Evolutionary conservation across 257 asterid genomes (phyloP).

Genomic region (Rehmannia glutinosa): DNA sequence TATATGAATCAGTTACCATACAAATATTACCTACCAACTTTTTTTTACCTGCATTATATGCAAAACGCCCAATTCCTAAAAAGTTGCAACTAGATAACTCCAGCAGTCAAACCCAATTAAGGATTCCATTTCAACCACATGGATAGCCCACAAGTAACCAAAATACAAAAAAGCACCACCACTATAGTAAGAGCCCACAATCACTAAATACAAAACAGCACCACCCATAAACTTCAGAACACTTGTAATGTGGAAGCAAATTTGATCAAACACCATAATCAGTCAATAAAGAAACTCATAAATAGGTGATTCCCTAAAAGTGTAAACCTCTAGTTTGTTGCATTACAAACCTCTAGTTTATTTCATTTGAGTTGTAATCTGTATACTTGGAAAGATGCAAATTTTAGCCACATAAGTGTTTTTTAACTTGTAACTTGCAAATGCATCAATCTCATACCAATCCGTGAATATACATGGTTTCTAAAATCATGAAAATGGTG

Average conservation of each 20-base stretch:
- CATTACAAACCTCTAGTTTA: too few relatives aligned
- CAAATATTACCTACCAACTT: background rate
- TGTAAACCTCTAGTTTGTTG: background rate
- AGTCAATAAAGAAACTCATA: background rate
- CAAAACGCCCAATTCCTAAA: background rate
- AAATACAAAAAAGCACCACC: background rate
- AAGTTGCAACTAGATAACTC: background rate
- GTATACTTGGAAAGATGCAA: too few relatives aligned
- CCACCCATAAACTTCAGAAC: background rate
- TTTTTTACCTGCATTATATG: slow-evolving; percentile 5
- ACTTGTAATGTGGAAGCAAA: background rate
- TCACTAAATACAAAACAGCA: background rate
- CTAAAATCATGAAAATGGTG: too few relatives aligned
- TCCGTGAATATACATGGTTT: too few relatives aligned
- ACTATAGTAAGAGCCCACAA: background rate
- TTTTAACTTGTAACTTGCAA: too few relatives aligned
- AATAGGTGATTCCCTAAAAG: background rate
- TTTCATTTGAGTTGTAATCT: too few relatives aligned
- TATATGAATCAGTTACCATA: background rate
- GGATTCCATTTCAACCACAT: background rate
- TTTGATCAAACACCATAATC: background rate
- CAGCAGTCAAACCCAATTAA: background rate
- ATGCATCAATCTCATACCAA: too few relatives aligned
- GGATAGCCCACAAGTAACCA: background rate
- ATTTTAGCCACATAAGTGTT: too few relatives aligned